phyloP scores from a whole-genome alignment of 148 eudicot species.

The Vaccinium vitisidaea region DNA sequence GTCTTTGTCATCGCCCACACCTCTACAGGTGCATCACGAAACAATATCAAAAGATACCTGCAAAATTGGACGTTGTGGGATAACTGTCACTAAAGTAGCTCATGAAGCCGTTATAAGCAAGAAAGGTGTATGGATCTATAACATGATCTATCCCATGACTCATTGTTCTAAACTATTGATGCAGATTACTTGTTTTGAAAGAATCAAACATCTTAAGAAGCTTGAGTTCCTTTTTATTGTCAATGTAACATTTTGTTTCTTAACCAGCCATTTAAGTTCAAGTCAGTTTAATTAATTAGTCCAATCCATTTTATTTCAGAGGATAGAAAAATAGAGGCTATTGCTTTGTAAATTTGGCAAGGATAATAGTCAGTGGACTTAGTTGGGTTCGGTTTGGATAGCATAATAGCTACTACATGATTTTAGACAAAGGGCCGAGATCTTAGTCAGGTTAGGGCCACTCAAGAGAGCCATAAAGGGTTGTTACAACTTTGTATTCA shows the following conservation, averaged over 20 bases:
- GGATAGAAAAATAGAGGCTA: background rate
- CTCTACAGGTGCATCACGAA: slow-evolving; percentile 99
- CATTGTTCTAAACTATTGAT: background rate
- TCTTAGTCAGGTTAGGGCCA: background rate
- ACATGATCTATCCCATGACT: background rate
- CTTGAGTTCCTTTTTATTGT: background rate
- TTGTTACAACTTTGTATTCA: background rate
- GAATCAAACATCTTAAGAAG: slow-evolving; percentile 5
- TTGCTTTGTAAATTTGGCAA: background rate
- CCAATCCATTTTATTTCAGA: background rate
- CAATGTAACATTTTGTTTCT: background rate
- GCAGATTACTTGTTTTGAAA: background rate
- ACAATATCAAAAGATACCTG: slow-evolving; percentile 89
- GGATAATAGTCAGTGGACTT: background rate
- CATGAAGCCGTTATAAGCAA: background rate
- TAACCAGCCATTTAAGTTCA: background rate
- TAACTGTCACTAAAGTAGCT: slow-evolving; percentile 15
- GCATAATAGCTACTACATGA: background rate
- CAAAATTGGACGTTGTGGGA: slow-evolving; percentile 20
- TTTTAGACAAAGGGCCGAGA: background rate
- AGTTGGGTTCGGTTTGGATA: background rate
- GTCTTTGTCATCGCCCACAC: slow-evolving; percentile 99
- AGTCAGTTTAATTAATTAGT: background rate
- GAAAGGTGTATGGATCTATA: background rate
- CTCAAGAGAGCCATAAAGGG: background rate